Percentiles rank a stretch among this genome's conserved stretches.
Conservation (phyloP, 345 rosid species). For the Limnanthes douglasii region DNA sequence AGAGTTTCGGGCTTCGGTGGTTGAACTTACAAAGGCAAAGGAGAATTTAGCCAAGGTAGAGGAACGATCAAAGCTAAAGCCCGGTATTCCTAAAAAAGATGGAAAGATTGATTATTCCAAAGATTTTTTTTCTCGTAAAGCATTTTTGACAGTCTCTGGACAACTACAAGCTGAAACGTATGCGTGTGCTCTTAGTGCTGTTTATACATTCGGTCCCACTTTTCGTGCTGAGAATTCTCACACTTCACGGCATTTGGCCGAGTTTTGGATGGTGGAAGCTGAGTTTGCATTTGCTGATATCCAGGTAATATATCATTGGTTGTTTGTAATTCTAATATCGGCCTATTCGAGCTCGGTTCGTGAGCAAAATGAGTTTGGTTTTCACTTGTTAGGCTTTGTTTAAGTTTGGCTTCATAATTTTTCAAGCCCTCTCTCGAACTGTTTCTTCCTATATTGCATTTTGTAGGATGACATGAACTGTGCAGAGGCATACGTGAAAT, state of each 20-base stretch:
- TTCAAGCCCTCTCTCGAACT: too few relatives aligned
- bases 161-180: constrained; percentile 86
- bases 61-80: constrained; percentile 59
- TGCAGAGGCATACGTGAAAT: constrained; percentile 88
- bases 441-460: too few relatives aligned
- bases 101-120: constrained; percentile 55
- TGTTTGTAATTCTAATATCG: too few relatives aligned
- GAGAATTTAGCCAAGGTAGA: constrained; percentile 30
- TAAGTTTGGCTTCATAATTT: background rate
- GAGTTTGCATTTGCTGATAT: constrained; percentile 87
- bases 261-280: constrained; percentile 99
- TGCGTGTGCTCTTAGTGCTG: constrained; percentile 71
- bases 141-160: constrained; percentile 89
- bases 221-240: constrained; percentile 92
- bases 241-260: constrained; percentile 97
- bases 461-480: constrained; percentile 92
- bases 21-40: constrained; percentile 43
- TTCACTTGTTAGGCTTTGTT: background rate
- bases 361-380: background rate
- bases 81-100: constrained; percentile 68
- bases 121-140: constrained; percentile 89
- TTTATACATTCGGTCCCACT: constrained; percentile 93
- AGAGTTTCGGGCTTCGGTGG: constrained; percentile 34
- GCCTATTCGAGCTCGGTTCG: too few relatives aligned
- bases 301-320: constrained; percentile 23